Evolutionary conservation across 2,329 filamentous ascomycete species (phyloP).

Genomic region (Penicillium sp.): DNA sequence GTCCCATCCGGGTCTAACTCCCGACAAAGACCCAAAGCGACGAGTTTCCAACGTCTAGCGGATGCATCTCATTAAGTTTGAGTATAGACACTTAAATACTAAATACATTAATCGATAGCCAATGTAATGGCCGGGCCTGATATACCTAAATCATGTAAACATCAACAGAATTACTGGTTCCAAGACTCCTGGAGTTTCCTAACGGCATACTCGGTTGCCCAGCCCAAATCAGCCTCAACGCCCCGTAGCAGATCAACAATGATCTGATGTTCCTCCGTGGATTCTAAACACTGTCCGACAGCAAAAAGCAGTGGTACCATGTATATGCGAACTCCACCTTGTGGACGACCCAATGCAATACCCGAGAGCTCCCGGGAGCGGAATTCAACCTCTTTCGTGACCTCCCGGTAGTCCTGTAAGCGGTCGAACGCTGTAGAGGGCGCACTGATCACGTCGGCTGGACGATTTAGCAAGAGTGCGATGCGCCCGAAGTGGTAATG

Average conservation of each 20-base stretch:
- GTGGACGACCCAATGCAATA: conserved; percentile 54
- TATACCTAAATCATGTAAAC: background rate
- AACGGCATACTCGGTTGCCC: conserved; percentile 56
- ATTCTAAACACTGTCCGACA: conserved; percentile 56
- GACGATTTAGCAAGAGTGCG: conserved; percentile 58
- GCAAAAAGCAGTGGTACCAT: conserved; percentile 58
- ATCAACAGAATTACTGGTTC: conserved; percentile 19
- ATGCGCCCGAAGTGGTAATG: conserved; percentile 63
- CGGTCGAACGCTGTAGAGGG: conserved; percentile 53
- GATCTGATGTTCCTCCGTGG: conserved; percentile 50
- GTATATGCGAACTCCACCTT: conserved; percentile 56
- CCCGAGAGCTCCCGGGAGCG: conserved; percentile 58
- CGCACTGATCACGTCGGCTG: conserved; percentile 52
- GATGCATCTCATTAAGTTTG: background rate
- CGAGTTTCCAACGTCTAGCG: background rate
- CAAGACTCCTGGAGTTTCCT: conserved; percentile 44
- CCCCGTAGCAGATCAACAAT: conserved; percentile 54
- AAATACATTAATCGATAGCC: background rate
- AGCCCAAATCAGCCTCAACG: conserved; percentile 60
- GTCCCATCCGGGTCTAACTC: background rate
- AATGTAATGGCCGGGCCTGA: background rate
- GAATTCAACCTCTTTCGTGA: conserved; percentile 53
- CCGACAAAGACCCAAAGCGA: background rate
- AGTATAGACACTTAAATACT: background rate
- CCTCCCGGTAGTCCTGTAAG: conserved; percentile 55